phyloP scores from a whole-genome alignment of 768 basidiomycete species.

The Trichaptum fuscoviolaceum region DNA sequence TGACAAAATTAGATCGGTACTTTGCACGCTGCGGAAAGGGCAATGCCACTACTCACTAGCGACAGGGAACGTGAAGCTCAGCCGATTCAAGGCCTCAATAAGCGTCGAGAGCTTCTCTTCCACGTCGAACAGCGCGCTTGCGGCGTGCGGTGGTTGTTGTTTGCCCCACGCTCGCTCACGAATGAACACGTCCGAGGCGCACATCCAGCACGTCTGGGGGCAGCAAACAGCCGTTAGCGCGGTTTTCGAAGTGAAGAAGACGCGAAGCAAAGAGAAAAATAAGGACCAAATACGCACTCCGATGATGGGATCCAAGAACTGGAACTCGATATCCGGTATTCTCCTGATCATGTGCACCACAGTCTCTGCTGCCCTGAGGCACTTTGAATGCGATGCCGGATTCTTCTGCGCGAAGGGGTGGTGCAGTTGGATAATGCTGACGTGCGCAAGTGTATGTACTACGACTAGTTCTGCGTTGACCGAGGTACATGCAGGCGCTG shows the following conservation, averaged over 20 bases:
- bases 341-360: constrained; percentile 41
- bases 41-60: constrained; percentile 26
- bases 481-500: constrained; percentile 26
- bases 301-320: constrained; percentile 48
- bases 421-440: constrained; percentile 47
- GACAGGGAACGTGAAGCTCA: constrained; percentile 32
- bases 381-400: constrained; percentile 28
- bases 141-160: constrained; percentile 9
- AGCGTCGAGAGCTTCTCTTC: constrained; percentile 31
- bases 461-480: constrained; percentile 40
- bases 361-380: constrained; percentile 38
- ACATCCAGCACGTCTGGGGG: constrained; percentile 34
- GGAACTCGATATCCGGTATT: constrained; percentile 45
- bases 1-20: constrained; percentile 5
- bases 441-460: constrained; percentile 45
- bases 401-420: constrained; percentile 31
- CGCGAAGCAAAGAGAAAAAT: not conserved
- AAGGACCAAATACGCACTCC: constrained; percentile 34
- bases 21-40: not conserved
- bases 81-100: constrained; percentile 28
- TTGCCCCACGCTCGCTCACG: constrained; percentile 25
- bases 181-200: constrained; percentile 34
- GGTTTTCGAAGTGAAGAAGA: not conserved
- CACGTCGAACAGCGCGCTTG: constrained; percentile 14
- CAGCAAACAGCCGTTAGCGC: not conserved